Base-by-base conservation (phyloP, 2,329 filamentous ascomycete genomes). In the Curvularia hawaiiensis region DNA sequence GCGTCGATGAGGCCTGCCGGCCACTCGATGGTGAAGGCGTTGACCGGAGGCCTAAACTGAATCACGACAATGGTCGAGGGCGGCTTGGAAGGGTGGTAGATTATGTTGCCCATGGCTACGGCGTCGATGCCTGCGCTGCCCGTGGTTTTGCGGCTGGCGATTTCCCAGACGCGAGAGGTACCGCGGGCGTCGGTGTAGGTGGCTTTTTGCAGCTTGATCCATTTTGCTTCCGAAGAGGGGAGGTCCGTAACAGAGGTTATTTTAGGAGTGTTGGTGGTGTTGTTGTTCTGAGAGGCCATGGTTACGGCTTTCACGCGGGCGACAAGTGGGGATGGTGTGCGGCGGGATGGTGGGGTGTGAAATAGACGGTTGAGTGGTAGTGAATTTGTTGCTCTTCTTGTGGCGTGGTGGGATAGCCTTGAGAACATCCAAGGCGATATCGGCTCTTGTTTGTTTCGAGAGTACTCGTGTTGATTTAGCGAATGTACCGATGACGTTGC, bases 21-120 rank as follows among this genome's bases (percentile, higher is more conserved):
- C 35, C 86, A 83, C 64, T 88, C 85, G 54, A 88, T 83, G 22
- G 81, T 82, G 30, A 84, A 77, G 24, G 81, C 82, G 54, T 83
- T 79, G 46, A 87, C 79, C 0, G 85, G 84, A 0, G 85, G 85
- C 1, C 85, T 81, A 68, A 85, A 88, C 63, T 88, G 83, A 57
- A 75, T 68, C n/a, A 75, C 72, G 9, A 76, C 54, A 12, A 76
- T 69, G 12, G 73, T 75, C 7, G 62, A 63, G 4, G 74, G 69
- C 3, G 66, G 64, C 7, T 65, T 62, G 49, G 59, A 49, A n/a
- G 70, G 65, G 47, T 70, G 63, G 53, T 70, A 62, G 52, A 92
- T 78, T 60, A 91, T 84, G 54, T 88, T 88, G 18, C 90, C 81
- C 62, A 92, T 90, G 55, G 88, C 88, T 16, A 91, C 88, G 51